Conservation (phyloP, 1,284 basidiomycete genomes). For the Ceratorhiza oryzae-sativae region DNA sequence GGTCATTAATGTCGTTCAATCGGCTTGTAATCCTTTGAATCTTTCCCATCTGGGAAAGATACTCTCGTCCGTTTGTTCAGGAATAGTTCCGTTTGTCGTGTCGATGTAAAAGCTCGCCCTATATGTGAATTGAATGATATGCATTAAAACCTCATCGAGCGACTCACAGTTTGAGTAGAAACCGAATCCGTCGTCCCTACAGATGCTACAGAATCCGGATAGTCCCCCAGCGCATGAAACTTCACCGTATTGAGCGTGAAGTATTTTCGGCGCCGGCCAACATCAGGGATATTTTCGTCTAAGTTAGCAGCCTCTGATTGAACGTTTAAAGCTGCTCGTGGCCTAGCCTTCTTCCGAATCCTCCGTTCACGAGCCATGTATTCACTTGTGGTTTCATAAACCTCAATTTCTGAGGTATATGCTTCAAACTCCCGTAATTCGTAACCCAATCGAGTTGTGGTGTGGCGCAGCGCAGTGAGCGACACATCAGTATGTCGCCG, state of each 20-base stretch:
- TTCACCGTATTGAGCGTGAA: slow-evolving; percentile 51
- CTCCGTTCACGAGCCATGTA: slow-evolving; percentile 40
- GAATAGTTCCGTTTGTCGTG: not conserved
- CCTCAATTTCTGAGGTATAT: slow-evolving; percentile 43
- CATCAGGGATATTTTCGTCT: not conserved
- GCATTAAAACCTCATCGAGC: not conserved
- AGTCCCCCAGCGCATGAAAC: slow-evolving; percentile 51
- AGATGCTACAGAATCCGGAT: slow-evolving; percentile 46
- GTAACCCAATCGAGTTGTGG: slow-evolving; percentile 46
- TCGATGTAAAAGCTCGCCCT: slow-evolving; percentile 40
- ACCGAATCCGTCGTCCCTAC: slow-evolving; percentile 52
- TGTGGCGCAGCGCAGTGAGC: slow-evolving; percentile 44
- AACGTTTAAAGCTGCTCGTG: not conserved
- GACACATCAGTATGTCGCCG: slow-evolving; percentile 49
- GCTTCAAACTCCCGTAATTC: slow-evolving; percentile 43
- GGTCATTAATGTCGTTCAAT: not conserved
- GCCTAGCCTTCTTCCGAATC: not conserved
- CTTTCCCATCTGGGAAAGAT: slow-evolving; percentile 2
- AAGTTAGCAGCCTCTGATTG: not conserved
- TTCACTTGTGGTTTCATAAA: slow-evolving; percentile 48
- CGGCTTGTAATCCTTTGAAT: slow-evolving; percentile 5
- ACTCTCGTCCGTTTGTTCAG: slow-evolving; percentile 6
- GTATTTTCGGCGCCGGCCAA: not conserved
- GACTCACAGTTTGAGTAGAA: slow-evolving; percentile 49
- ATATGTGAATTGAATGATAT: not conserved